Conservation (phyloP, 1,284 basidiomycete genomes). For the Malassezia obtusa region DNA sequence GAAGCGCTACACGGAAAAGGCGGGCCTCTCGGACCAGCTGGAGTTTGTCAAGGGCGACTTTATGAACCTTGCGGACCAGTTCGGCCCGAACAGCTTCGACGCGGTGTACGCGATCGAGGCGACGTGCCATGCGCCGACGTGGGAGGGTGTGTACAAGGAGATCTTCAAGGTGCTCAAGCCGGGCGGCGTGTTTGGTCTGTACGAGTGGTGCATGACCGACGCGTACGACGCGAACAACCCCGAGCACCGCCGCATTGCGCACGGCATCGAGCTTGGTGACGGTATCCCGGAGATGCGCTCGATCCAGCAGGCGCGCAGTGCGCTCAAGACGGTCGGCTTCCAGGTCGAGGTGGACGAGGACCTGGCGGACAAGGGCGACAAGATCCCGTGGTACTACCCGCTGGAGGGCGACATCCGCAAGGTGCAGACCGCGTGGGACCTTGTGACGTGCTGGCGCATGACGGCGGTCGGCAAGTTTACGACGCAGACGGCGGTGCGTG, state of each 20-base stretch:
- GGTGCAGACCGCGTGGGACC: slow-evolving; percentile 88
- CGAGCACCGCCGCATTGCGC: slow-evolving; percentile 79
- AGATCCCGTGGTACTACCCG: slow-evolving; percentile 88
- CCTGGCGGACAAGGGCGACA: slow-evolving; percentile 71
- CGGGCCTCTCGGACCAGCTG: slow-evolving; percentile 67
- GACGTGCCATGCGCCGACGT: slow-evolving; percentile 88
- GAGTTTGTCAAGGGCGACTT: slow-evolving; percentile 64
- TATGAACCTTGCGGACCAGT: slow-evolving; percentile 84
- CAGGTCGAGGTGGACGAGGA: slow-evolving; percentile 85
- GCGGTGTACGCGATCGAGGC: slow-evolving; percentile 98
- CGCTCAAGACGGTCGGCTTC: slow-evolving; percentile 77
- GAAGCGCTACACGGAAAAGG: slow-evolving; percentile 68
- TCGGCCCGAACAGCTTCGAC: slow-evolving; percentile 87
- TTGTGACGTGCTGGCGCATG: slow-evolving; percentile 65
- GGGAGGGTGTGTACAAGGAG: slow-evolving; percentile 89
- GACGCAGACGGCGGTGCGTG: slow-evolving; percentile 69
- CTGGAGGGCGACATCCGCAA: slow-evolving; percentile 84
- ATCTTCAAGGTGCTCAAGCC: slow-evolving; percentile 93
- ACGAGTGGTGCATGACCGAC: slow-evolving; percentile 99
- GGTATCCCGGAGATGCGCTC: slow-evolving; percentile 96
- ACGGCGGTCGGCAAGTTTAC: slow-evolving; percentile 76
- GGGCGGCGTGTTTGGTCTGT: slow-evolving; percentile 92
- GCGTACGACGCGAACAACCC: slow-evolving; percentile 77
- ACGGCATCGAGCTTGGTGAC: slow-evolving; percentile 68
- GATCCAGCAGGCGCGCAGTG: slow-evolving; percentile 63